phyloP scores from a whole-genome alignment of 257 asterid species.

The Plantago ovata region DNA sequence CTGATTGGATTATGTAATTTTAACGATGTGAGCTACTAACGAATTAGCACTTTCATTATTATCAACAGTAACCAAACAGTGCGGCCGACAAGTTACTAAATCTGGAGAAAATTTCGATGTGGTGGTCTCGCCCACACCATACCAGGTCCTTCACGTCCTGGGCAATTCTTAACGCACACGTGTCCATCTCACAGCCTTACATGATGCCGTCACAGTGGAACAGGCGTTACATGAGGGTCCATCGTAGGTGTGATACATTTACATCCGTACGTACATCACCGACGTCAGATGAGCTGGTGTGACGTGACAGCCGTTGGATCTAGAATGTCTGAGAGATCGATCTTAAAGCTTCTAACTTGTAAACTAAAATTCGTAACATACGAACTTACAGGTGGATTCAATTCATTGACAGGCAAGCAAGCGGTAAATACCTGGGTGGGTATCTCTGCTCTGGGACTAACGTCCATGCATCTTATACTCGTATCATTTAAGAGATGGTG shows the following conservation, averaged over 20 bases:
- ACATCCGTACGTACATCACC: constrained; percentile 24
- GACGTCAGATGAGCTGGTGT: constrained; percentile 22
- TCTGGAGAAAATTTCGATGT: constrained; percentile 14
- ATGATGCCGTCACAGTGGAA: constrained; percentile 23
- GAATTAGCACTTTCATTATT: not conserved
- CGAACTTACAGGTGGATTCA: constrained; percentile 7
- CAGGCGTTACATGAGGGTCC: constrained; percentile 16
- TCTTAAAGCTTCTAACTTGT: constrained; percentile 4
- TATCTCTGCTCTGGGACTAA: too few species aligned
- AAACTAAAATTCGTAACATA: constrained; percentile 7
- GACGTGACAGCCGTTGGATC: constrained; percentile 39
- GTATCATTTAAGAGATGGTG: too few species aligned
- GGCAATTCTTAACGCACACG: constrained; percentile 24
- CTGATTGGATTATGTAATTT: too few species aligned
- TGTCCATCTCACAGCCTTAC: constrained; percentile 7
- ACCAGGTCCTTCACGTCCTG: constrained; percentile 18
- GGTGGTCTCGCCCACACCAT: constrained; percentile 28
- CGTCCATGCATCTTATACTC: too few species aligned
- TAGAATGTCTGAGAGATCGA: constrained; percentile 29
- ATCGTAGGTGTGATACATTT: not conserved
- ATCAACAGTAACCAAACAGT: not conserved
- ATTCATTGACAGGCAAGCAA: too few species aligned
- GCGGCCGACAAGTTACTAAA: constrained; percentile 36
- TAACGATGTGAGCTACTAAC: too few species aligned
- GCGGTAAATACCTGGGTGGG: too few species aligned